phyloP scores from a whole-genome alignment of 768 basidiomycete genomes.

The Auricularia cornea region DNA sequence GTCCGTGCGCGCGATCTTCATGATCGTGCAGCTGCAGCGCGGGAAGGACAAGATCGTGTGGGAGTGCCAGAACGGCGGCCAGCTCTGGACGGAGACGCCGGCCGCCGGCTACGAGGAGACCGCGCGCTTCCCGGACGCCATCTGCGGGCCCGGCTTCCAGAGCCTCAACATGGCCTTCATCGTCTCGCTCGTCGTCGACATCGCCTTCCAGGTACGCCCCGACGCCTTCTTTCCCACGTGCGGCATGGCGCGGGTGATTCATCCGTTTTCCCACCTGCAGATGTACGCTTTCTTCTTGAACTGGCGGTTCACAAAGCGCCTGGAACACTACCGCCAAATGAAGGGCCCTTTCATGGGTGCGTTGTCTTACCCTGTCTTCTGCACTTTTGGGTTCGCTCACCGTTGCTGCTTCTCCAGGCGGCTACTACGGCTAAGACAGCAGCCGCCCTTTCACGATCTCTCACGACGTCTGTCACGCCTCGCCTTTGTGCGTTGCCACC shows the following conservation, averaged over 20 bases:
- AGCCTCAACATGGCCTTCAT: constrained; percentile 60
- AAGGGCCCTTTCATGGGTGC: constrained; percentile 42
- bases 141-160: constrained; percentile 54
- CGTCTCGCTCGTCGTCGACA: constrained; percentile 50
- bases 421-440: neutral
- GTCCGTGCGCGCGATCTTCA: constrained; percentile 56
- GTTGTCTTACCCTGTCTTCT: too few species aligned
- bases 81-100: constrained; percentile 34
- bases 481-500: constrained; percentile 1
- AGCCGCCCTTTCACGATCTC: neutral
- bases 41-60: constrained; percentile 62
- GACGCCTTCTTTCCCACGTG: constrained; percentile 14
- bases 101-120: constrained; percentile 33
- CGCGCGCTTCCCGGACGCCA: constrained; percentile 41
- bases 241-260: constrained; percentile 3
- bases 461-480: constrained; percentile 1
- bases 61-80: constrained; percentile 67
- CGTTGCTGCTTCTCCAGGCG: neutral
- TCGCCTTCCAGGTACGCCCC: constrained; percentile 54
- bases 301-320: constrained; percentile 64
- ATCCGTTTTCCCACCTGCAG: constrained; percentile 28
- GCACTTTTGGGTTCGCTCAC: neutral
- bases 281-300: constrained; percentile 69
- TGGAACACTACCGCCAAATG: constrained; percentile 59
- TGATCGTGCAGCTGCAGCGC: constrained; percentile 65